Conservation (phyloP, 495 filamentous ascomycete genomes). For the Podospora australis region DNA sequence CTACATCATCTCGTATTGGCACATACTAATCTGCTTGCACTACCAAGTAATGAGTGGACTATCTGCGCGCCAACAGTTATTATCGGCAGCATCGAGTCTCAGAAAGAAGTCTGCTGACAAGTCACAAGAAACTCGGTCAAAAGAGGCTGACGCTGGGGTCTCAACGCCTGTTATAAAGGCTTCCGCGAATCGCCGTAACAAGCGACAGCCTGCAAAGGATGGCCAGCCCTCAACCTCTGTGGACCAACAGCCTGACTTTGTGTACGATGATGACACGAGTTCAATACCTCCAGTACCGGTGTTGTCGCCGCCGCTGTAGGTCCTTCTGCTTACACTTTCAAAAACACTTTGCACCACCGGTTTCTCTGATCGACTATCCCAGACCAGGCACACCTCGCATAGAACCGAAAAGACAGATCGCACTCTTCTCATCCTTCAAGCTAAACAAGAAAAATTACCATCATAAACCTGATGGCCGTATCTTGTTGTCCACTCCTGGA, state of each 20-base stretch:
- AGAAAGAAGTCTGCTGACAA: not conserved
- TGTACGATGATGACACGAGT: not conserved
- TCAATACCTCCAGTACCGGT: not conserved
- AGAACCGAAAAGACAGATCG: too few species aligned
- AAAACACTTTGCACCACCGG: too few species aligned
- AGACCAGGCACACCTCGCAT: too few species aligned
- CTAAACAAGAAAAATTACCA: slow-evolving; percentile 38
- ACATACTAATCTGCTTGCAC: too few species aligned
- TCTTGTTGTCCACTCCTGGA: slow-evolving; percentile 31
- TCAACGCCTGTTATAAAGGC: not conserved
- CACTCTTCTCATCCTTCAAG: slow-evolving; percentile 40
- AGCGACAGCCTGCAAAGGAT: slow-evolving; percentile 7
- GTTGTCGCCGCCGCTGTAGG: too few species aligned
- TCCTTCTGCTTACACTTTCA: too few species aligned
- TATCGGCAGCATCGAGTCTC: not conserved
- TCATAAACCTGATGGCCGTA: slow-evolving; percentile 27
- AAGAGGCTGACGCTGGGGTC: not conserved
- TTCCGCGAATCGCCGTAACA: slow-evolving; percentile 2
- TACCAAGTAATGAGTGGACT: slow-evolving; percentile 43
- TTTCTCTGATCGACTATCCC: too few species aligned
- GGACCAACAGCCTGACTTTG: not conserved
- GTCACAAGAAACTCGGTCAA: too few species aligned
- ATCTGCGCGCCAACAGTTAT: slow-evolving; percentile 41
- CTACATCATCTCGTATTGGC: too few species aligned
- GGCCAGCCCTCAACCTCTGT: slow-evolving; percentile 1